A percentile compares a stretch with the other conserved stretches of the same genome.
Conservation (phyloP, 768 basidiomycete species). For the Mycena galopus region DNA sequence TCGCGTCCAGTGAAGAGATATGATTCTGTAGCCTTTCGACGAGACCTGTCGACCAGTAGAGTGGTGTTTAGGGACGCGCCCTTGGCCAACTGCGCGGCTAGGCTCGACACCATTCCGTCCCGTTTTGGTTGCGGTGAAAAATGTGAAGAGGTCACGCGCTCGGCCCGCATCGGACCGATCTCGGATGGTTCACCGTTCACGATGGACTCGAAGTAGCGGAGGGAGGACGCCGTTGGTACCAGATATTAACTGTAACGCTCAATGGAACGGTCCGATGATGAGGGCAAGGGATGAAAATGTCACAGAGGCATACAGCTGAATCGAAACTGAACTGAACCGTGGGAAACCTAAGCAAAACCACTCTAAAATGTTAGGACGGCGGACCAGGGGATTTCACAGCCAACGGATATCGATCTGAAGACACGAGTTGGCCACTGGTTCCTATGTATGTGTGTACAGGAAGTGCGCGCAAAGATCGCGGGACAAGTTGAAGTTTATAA, state of each 20-base stretch:
- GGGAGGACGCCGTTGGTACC: too few relatives aligned
- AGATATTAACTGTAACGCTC: too few relatives aligned
- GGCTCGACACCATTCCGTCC: conserved; percentile 72
- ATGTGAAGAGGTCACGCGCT: neutral
- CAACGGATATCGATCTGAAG: neutral
- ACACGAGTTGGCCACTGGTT: neutral
- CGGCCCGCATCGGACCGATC: too few relatives aligned
- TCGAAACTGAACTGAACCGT: too few relatives aligned
- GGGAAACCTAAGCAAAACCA: too few relatives aligned
- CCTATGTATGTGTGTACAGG: neutral
- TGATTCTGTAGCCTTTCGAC: conserved; percentile 76
- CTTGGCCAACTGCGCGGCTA: conserved; percentile 86
- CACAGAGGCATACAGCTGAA: too few relatives aligned
- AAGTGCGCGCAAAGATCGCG: conserved; percentile 18
- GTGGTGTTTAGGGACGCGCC: conserved; percentile 83
- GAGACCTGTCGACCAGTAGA: conserved; percentile 74
- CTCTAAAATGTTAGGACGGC: too few relatives aligned
- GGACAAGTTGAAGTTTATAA: conserved; percentile 23
- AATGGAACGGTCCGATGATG: too few relatives aligned
- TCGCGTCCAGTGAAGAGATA: conserved; percentile 91
- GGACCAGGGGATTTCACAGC: too few relatives aligned
- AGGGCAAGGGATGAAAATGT: too few relatives aligned
- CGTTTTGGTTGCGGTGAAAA: conserved; percentile 1
- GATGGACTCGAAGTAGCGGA: too few relatives aligned
- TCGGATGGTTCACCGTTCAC: too few relatives aligned